Percentiles rank a stretch among this genome's conserved stretches.
phyloP scores from a whole-genome alignment of 805 yeast genomes.

The Sugiyamaella marilandica region DNA sequence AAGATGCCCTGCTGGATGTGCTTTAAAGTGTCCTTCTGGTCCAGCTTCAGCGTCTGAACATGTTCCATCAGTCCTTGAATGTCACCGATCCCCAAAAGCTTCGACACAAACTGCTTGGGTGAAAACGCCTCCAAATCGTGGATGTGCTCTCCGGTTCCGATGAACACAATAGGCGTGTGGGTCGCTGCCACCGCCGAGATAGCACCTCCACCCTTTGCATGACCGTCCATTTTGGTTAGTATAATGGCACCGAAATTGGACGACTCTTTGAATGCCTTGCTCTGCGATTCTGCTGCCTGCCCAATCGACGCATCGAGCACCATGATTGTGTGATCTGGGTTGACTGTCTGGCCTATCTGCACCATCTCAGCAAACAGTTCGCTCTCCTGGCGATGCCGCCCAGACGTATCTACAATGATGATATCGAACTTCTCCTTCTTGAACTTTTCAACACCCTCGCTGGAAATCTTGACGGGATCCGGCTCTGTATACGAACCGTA shows the following conservation, averaged over 20 bases:
- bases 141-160: conserved; percentile 98
- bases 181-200: conserved; percentile 98
- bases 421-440: conserved; percentile 87
- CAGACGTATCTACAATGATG: conserved; percentile 95
- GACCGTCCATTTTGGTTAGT: conserved; percentile 96
- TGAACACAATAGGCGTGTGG: conserved; percentile 87
- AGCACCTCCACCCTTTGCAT: conserved; percentile 99
- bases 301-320: conserved; percentile 97
- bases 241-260: conserved; percentile 93
- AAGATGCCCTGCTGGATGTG: conserved; percentile 93
- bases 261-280: conserved; percentile 88
- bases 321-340: conserved; percentile 96
- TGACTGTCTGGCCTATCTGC: conserved; percentile 80
- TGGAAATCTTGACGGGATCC: conserved; percentile 89
- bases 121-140: conserved; percentile 88
- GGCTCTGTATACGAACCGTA: conserved; percentile 94
- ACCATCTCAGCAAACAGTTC: conserved; percentile 92
- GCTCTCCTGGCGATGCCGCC: conserved; percentile 93
- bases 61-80: conserved; percentile 91
- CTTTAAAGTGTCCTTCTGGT: conserved; percentile 80
- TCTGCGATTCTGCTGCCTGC: conserved; percentile 96
- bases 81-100: conserved; percentile 91
- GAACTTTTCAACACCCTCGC: conserved; percentile 87
- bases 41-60: conserved; percentile 79
- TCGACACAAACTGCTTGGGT: conserved; percentile 85